phyloP scores from a whole-genome alignment of 371 early-diverging fungal genomes.

The Mortierella sp. region DNA sequence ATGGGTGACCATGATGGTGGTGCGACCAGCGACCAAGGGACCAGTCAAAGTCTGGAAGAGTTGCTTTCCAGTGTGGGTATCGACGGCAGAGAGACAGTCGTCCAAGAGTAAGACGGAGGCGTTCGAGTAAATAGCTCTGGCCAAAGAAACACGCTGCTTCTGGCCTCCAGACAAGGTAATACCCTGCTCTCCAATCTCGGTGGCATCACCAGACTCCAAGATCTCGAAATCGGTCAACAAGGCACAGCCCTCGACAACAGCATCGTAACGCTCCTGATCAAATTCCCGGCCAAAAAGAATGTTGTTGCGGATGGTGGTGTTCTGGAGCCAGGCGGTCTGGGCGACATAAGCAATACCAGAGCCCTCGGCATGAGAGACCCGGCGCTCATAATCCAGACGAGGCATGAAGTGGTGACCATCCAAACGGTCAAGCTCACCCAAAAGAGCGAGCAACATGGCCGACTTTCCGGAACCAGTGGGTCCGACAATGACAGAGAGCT shows the following conservation, averaged over 20 bases:
- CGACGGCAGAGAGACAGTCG: conserved; percentile 88
- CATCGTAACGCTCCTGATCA: conserved; percentile 74
- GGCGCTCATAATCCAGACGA: conserved; percentile 54
- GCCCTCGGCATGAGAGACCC: conserved; percentile 38
- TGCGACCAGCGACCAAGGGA: conserved; percentile 79
- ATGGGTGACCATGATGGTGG: conserved; percentile 91
- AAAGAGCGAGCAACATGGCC: conserved; percentile 76
- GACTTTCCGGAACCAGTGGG: conserved; percentile 88
- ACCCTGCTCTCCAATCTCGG: conserved; percentile 94
- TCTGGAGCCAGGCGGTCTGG: conserved; percentile 91
- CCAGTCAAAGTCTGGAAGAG: conserved; percentile 78
- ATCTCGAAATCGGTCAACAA: conserved; percentile 81
- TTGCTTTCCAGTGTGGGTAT: conserved; percentile 91
- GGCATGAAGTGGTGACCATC: conserved; percentile 65
- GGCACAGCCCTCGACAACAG: conserved; percentile 75
- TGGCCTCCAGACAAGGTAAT: conserved; percentile 86
- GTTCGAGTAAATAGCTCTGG: conserved; percentile 86
- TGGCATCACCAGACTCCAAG: conserved; percentile 88
- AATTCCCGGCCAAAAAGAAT: conserved; percentile 86
- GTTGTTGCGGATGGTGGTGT: conserved; percentile 87
- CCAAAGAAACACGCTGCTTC: conserved; percentile 85
- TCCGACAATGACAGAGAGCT: conserved; percentile 84
- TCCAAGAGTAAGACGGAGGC: conserved; percentile 83
- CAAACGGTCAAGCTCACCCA: conserved; percentile 68
- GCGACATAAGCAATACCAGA: conserved; percentile 81